Evolutionary conservation across 306 rosid genomes (phyloP).

Genomic region (Luffa aegyptiaca): DNA sequence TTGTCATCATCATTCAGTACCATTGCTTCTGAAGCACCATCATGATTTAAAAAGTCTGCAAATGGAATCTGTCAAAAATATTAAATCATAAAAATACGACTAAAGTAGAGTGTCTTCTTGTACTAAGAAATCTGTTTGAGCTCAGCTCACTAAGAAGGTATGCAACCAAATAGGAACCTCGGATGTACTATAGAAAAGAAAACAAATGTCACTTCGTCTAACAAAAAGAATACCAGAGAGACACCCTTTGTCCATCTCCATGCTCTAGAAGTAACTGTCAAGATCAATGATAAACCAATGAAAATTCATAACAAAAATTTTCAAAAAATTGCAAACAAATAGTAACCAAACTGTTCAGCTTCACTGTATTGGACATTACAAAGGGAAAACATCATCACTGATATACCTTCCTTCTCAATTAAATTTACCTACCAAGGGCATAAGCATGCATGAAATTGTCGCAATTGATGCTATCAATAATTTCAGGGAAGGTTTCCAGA

Average conservation of each 20-base stretch:
- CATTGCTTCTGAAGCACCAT: conserved; percentile 57
- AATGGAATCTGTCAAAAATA: conserved; percentile 58
- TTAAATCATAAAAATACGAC: conserved; percentile 6
- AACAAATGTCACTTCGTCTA: not conserved
- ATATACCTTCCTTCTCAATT: not conserved
- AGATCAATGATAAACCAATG: conserved; percentile 18
- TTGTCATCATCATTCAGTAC: conserved; percentile 57
- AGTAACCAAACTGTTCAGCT: not conserved
- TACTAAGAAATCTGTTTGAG: not conserved
- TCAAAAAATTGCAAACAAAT: not conserved
- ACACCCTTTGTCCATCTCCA: conserved; percentile 69
- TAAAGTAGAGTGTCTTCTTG: not conserved
- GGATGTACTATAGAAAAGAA: not conserved
- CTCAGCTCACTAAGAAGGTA: not conserved
- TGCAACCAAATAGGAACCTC: conserved; percentile 9
- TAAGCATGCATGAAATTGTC: conserved; percentile 58
- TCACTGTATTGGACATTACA: not conserved
- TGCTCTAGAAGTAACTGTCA: conserved; percentile 80
- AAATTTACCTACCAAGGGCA: conserved; percentile 42
- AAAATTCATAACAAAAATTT: not conserved
- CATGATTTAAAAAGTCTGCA: conserved; percentile 80
- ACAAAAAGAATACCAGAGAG: conserved; percentile 52
- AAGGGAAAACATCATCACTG: not conserved
- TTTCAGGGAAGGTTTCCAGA: conserved; percentile 22
- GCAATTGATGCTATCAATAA: conserved; percentile 27